Evolutionary conservation across 2,329 filamentous ascomycete genomes (phyloP).

Genomic region (Coniochaeta ligniaria): DNA sequence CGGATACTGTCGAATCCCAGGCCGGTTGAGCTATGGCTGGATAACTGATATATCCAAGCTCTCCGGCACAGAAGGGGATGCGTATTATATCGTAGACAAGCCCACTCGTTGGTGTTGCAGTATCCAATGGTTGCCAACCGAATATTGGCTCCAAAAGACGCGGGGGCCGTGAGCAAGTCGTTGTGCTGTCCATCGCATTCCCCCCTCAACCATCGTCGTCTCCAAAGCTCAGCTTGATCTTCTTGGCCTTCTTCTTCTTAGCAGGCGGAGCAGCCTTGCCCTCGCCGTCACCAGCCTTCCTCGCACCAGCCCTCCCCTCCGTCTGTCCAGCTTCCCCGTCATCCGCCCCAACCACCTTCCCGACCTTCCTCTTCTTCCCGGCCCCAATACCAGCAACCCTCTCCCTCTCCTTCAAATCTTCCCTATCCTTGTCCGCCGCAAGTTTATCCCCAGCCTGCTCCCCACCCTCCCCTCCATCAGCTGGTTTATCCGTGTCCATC

Average conservation of each 20-base stretch:
- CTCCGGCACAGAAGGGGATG: too few species aligned
- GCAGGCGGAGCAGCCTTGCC: slow-evolving; percentile 7
- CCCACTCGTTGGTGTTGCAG: too few species aligned
- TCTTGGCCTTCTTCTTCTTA: slow-evolving; percentile 50
- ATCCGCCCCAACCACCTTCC: slow-evolving; percentile 33
- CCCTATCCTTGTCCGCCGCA: slow-evolving; percentile 17
- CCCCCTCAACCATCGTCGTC: slow-evolving; percentile 44
- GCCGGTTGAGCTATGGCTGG: neutral
- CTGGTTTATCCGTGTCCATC: slow-evolving; percentile 5
- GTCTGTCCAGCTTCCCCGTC: slow-evolving; percentile 1
- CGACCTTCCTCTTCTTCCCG: slow-evolving; percentile 50
- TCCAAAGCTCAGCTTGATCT: slow-evolving; percentile 62
- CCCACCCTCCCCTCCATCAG: slow-evolving; percentile 12
- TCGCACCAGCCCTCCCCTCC: slow-evolving; percentile 9
- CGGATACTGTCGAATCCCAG: neutral
- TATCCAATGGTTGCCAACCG: too few species aligned
- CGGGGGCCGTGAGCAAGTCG: neutral
- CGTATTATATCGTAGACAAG: too few species aligned
- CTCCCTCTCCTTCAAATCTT: slow-evolving; percentile 16
- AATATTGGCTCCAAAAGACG: neutral
- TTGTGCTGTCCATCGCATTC: neutral
- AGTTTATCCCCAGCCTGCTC: slow-evolving; percentile 2
- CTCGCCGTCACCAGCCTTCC: neutral
- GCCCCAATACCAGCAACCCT: slow-evolving; percentile 32
- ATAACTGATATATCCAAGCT: neutral